phyloP scores from a whole-genome alignment of 345 rosid genomes.

The Gossypium raimondii region DNA sequence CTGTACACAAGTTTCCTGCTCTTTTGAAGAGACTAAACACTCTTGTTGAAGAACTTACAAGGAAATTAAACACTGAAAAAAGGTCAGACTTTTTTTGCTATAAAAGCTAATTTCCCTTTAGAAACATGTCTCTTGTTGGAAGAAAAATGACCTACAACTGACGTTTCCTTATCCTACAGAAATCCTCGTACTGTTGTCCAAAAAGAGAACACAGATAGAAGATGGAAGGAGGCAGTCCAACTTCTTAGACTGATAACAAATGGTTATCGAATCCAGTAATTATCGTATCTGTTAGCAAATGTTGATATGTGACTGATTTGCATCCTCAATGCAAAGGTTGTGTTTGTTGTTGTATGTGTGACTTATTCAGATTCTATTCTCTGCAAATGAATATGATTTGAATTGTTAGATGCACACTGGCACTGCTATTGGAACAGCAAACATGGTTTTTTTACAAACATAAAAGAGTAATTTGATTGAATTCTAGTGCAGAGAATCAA shows the following conservation, averaged over 20 bases:
- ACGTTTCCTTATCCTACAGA: slow-evolving; percentile 32
- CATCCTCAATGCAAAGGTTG: neutral
- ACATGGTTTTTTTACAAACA: neutral
- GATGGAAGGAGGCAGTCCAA: slow-evolving; percentile 53
- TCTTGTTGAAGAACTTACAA: slow-evolving; percentile 65
- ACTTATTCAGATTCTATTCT: neutral
- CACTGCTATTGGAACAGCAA: neutral
- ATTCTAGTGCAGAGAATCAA: neutral
- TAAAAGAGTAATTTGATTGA: neutral
- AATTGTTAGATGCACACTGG: neutral
- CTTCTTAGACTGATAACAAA: slow-evolving; percentile 44
- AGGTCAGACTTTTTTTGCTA: slow-evolving; percentile 28
- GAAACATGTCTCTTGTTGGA: neutral
- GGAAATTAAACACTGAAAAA: slow-evolving; percentile 50
- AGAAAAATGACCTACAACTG: neutral
- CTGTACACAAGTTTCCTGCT: slow-evolving; percentile 52
- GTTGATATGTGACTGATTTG: neutral
- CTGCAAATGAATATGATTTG: neutral
- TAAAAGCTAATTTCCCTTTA: neutral
- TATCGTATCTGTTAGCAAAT: neutral
- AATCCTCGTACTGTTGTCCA: slow-evolving; percentile 31
- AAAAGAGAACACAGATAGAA: slow-evolving; percentile 56
- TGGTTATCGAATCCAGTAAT: neutral
- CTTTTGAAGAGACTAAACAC: slow-evolving; percentile 57
- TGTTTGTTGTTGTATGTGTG: neutral